Base-by-base conservation (phyloP, 805 yeast genomes). In the Yarrowia sp. region DNA sequence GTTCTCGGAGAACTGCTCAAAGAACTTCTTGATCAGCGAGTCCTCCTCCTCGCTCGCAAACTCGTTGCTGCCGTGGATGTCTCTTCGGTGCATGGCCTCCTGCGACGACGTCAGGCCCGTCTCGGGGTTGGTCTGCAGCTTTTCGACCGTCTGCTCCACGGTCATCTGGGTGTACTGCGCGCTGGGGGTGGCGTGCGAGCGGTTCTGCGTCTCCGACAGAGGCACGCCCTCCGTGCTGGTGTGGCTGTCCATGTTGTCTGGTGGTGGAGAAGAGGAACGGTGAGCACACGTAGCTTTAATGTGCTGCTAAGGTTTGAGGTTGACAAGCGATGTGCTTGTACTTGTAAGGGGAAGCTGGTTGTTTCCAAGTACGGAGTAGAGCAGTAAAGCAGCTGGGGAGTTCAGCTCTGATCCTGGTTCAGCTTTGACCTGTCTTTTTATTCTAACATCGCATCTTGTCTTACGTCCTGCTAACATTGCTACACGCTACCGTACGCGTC, bases 1-100 rank as follows among this genome's bases (percentile, higher is more conserved):
- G 74, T 94, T 97, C 68, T 88, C 92, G 69, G 89, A 85, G 70
- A 94, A 94, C 62, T 86, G 90, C 64, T 86, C 78, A 9, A 90
- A 58, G 68, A 94, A 94, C 72, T 89, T 88, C 75, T 81, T 73
- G n/a, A 83, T 63, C 44, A 93, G 70, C 41, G 79, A 75, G 67
- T 92, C 97, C 21, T 86, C 89, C 60, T 90, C 97, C 18, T 90
- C 96, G 3, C 78, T 77, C 7, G 77, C 76, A 51, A 96, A 79
- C 68, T 90, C 97, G 73, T 94, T 94, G 36, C 81, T 66, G 1
- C 99, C 99, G 70, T 90, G 87, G 16, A 85, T 76, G 21, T 84
- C 78, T 67, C 93, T 81, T 67, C 98, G 80, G 68, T 82, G 81
- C 16, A 82, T 74, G 19, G 89, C 84, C 63, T 92, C 98, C 63